Evolutionary conservation across 768 basidiomycete species (phyloP).

Genomic region (Boletus rubroflammeus): DNA sequence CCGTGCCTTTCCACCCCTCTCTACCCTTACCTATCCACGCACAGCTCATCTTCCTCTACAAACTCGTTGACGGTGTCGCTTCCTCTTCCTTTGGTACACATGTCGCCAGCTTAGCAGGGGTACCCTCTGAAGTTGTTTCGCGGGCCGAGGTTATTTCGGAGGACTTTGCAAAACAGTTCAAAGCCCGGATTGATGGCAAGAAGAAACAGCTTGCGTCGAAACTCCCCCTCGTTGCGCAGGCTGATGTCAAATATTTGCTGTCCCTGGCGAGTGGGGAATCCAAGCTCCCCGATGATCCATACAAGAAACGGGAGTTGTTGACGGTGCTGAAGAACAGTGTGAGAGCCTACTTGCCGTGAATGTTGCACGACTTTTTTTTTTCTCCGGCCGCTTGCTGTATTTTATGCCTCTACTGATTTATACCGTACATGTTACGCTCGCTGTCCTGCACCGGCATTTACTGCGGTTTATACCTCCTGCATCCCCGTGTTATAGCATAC

Average conservation of each 20-base stretch:
- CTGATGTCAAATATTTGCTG: conserved; percentile 83
- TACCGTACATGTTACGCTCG: not conserved
- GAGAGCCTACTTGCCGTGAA: conserved; percentile 24
- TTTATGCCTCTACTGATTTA: conserved; percentile 3
- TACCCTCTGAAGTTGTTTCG: conserved; percentile 78
- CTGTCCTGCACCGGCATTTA: not conserved
- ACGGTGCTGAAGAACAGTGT: conserved; percentile 48
- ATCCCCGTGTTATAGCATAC: conserved; percentile 4
- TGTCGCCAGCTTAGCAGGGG: conserved; percentile 92
- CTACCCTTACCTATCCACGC: not conserved
- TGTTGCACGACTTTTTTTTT: not conserved
- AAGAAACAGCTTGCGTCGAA: conserved; percentile 46
- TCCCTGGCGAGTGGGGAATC: conserved; percentile 54
- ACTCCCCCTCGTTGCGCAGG: conserved; percentile 79
- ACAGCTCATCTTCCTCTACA: conserved; percentile 92
- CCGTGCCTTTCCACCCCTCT: not conserved
- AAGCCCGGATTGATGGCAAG: conserved; percentile 67
- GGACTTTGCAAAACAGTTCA: conserved; percentile 86
- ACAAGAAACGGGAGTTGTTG: conserved; percentile 52
- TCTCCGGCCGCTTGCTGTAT: conserved; percentile 9
- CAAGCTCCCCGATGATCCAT: conserved; percentile 50
- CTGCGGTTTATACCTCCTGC: conserved; percentile 5
- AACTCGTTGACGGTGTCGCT: conserved; percentile 85
- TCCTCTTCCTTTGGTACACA: conserved; percentile 90
- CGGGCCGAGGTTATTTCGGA: conserved; percentile 86